Conservation (phyloP, 202 grass and related monocot genomes). For the Hordeum pubiflorum region DNA sequence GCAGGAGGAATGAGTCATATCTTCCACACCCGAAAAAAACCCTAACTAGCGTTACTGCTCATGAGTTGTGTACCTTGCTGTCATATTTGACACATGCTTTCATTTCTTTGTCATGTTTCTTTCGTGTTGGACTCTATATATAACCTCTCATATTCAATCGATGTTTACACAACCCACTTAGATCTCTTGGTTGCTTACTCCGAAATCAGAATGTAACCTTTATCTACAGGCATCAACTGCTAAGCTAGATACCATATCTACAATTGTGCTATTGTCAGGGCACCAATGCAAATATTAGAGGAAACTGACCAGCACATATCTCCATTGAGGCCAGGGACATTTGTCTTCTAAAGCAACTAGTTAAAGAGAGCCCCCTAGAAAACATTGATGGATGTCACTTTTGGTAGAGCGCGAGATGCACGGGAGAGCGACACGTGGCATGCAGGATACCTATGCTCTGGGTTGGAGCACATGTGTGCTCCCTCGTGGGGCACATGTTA, state of each 20-base stretch:
- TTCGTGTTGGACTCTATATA: neutral
- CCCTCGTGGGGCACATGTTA: too few relatives aligned
- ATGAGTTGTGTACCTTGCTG: neutral
- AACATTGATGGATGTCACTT: too few relatives aligned
- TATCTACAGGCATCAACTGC: neutral
- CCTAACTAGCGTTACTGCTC: too few relatives aligned
- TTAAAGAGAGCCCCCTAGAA: too few relatives aligned
- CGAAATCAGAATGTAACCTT: neutral
- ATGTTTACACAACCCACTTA: neutral
- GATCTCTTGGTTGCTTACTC: neutral
- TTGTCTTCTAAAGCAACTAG: too few relatives aligned
- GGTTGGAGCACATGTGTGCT: too few relatives aligned
- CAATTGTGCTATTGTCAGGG: neutral
- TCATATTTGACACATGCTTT: neutral
- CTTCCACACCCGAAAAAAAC: too few relatives aligned
- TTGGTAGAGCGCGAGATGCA: too few relatives aligned
- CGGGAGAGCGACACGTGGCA: too few relatives aligned
- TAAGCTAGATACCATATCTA: neutral
- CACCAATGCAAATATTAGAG: neutral
- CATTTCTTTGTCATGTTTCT: neutral
- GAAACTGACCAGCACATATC: neutral
- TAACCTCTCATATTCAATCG: neutral
- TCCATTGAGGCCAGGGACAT: accelerated
- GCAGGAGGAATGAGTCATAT: too few relatives aligned
- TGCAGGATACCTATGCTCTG: too few relatives aligned